These are phyloP conservation scores for Aspergillus wentii DNA, from an alignment of 495 filamentous ascomycete species.

Conservation along the genomic window DNA sequence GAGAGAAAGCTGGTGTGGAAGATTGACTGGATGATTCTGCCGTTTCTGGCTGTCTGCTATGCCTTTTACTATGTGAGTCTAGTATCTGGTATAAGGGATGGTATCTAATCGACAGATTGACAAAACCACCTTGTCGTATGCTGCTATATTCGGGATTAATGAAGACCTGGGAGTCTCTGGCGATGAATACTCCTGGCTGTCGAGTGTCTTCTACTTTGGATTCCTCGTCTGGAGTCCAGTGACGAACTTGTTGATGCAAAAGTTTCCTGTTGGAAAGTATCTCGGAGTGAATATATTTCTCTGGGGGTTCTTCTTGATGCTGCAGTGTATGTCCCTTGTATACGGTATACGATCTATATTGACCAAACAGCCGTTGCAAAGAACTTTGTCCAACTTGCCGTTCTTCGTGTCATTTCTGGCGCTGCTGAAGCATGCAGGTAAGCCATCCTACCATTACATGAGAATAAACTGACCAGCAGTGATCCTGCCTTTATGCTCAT, in stretches of 20 bases:
- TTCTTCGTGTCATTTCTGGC: conserved; percentile 46
- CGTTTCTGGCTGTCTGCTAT: conserved; percentile 44
- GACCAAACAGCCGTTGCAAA: conserved; percentile 41
- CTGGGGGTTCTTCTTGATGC: conserved; percentile 42
- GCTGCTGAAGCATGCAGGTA: conserved; percentile 45
- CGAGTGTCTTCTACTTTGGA: conserved; percentile 53
- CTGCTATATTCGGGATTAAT: conserved; percentile 51
- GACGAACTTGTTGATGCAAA: conserved; percentile 46
- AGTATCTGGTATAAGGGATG: conserved; percentile 7
- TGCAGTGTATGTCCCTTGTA: conserved; percentile 2
- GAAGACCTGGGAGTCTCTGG: conserved; percentile 41
- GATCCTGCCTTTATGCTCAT: conserved; percentile 26
- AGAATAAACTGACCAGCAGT: conserved; percentile 4
- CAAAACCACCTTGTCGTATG: conserved; percentile 53
- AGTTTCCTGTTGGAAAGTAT: conserved; percentile 46
- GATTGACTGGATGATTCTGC: conserved; percentile 37
- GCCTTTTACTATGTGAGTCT: conserved; percentile 48
- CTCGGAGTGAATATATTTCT: conserved; percentile 45
- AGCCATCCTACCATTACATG: background rate
- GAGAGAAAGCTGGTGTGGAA: conserved; percentile 40
- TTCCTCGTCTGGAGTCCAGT: conserved; percentile 43
- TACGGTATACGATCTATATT: conserved; percentile 7
- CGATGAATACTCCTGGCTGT: conserved; percentile 48
- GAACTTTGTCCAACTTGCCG: conserved; percentile 42
- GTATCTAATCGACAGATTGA: conserved; percentile 36